Base-by-base conservation (phyloP, 1,284 basidiomycete genomes). In the Termitomyces sp. region DNA sequence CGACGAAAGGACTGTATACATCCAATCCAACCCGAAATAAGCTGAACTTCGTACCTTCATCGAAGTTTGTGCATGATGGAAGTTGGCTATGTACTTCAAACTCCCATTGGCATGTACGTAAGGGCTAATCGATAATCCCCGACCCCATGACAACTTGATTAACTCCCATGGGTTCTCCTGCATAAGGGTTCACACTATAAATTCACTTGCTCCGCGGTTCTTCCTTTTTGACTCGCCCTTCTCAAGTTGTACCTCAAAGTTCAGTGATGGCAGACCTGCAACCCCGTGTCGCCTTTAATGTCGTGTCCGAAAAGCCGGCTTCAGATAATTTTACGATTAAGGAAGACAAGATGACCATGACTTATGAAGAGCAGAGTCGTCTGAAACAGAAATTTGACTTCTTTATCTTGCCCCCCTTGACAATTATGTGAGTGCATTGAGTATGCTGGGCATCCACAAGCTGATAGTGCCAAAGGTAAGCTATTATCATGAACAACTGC, bases 371-470 rank as follows among this genome's bases (percentile, higher is more conserved):
- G 62, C 71, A 77, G 61, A 64, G 66, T 5, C 63, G 64, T 28
- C 64, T 76, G 31, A 65, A 67, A 28, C 64, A 69, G 49, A 75
- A 72, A 48, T 74, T 69, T 46, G 75, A 77, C 56, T 62, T 69
- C 33, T 69, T 64, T 50, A 63, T 77, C 34, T 58, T 77, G 5
- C 73, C 73, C 34, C 73, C 74, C 2, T 58, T 77, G 51, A 69
- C 73, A 6, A 67, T 76, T 58, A 76, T 77, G 74, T 75, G 52
- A 55, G 51, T 21, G 26, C 13, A 19, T 64, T 12, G 54, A 13
- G 36, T 17, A 43, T 45, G 26, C 34, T 12, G 6, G 21, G 36
- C 10, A 21, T 26, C 21, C 13, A 38, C 24, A 48, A 36, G 24
- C 10, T 10, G 15, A 34, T 15, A n/a, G 24, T 9, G 2, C 12